Evolutionary conservation across 805 yeast genomes (phyloP).

Genomic region (Maudiozyma saulgeensis): DNA sequence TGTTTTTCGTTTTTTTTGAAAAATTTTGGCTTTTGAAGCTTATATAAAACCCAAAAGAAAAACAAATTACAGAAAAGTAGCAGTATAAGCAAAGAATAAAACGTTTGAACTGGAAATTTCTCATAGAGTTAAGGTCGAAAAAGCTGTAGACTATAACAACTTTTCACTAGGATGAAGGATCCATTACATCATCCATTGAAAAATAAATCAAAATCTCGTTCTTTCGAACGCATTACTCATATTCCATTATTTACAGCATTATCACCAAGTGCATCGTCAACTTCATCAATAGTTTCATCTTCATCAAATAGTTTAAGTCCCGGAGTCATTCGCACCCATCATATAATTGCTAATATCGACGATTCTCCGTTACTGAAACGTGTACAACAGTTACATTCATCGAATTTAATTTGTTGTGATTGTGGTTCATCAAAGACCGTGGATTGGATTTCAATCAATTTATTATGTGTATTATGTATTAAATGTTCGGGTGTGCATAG

Average conservation of each 20-base stretch:
- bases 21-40: neutral
- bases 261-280: neutral
- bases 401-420: constrained; percentile 66
- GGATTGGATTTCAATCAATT: constrained; percentile 81
- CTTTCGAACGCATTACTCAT: neutral
- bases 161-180: too few species aligned
- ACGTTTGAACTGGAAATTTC: too few species aligned
- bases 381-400: constrained; percentile 33
- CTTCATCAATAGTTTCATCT: neutral
- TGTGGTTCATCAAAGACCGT: constrained; percentile 55
- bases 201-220: neutral
- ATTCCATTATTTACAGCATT: neutral
- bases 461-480: constrained; percentile 65
- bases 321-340: neutral
- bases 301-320: neutral
- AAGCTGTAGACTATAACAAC: too few species aligned
- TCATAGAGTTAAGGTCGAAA: too few species aligned
- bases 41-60: too few species aligned
- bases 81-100: too few species aligned
- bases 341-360: neutral
- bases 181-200: neutral
- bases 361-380: constrained; percentile 6
- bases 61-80: too few species aligned
- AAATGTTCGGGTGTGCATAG: constrained; percentile 86
- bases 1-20: neutral